Evolutionary conservation across 2,329 filamentous ascomycete genomes (phyloP).

Genomic region (Talaromyces pinophilus): DNA sequence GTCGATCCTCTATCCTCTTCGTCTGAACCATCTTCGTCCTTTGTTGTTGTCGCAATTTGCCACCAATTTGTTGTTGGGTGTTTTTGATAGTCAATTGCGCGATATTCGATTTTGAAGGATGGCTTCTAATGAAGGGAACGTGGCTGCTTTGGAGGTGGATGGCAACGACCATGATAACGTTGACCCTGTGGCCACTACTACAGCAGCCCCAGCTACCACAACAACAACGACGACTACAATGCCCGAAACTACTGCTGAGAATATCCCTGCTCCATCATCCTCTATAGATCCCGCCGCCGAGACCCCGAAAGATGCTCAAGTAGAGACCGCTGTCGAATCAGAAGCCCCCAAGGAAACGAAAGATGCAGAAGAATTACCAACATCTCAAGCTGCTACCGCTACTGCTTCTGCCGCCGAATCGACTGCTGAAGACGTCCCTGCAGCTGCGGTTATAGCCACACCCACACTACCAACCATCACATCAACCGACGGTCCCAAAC

Average conservation of each 20-base stretch:
- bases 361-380: background rate
- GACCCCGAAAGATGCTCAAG: background rate
- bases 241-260: background rate
- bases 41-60: background rate
- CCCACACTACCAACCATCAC: background rate
- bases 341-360: background rate
- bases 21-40: background rate
- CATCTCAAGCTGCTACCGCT: background rate
- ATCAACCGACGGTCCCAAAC: background rate
- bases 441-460: background rate
- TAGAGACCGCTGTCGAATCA: background rate
- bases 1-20: constrained; percentile 5
- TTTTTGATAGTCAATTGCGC: background rate
- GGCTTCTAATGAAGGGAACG: constrained; percentile 14
- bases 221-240: background rate
- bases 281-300: background rate
- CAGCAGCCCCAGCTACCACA: background rate
- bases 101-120: background rate
- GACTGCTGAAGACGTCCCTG: constrained; percentile 3
- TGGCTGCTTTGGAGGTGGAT: constrained; percentile 13
- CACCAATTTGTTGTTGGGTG: background rate
- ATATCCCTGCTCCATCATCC: background rate
- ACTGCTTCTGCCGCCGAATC: background rate
- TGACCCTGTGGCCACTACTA: background rate
- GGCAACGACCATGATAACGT: background rate